Percentiles rank a stretch among this genome's conserved stretches.
Conservation (phyloP, 2,329 filamentous ascomycete species). For the Elsinoe arachidis region DNA sequence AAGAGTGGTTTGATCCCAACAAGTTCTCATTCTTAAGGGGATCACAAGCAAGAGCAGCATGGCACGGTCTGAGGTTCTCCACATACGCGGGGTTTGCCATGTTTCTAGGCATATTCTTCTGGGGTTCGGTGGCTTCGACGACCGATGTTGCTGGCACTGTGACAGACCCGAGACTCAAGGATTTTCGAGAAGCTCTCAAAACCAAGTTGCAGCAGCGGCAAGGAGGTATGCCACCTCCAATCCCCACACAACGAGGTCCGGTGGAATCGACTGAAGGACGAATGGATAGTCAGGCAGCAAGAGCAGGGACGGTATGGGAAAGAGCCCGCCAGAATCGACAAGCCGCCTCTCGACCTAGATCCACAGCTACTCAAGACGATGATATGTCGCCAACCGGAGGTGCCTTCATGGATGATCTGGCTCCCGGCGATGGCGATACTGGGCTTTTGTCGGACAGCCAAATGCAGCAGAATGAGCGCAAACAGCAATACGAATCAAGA, state of each 20-base stretch:
- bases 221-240: neutral
- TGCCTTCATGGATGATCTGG: constrained; percentile 25
- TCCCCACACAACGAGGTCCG: constrained; percentile 11
- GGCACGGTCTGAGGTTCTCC: constrained; percentile 25
- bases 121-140: constrained; percentile 27
- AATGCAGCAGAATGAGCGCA: constrained; percentile 18
- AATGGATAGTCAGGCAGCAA: constrained; percentile 15
- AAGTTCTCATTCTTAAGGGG: constrained; percentile 29
- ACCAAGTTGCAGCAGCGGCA: constrained; percentile 22
- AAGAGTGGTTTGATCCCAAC: constrained; percentile 32
- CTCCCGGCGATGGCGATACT: constrained; percentile 20
- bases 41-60: constrained; percentile 25
- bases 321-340: constrained; percentile 5
- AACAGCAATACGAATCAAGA: constrained; percentile 12
- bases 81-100: constrained; percentile 26
- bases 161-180: constrained; percentile 34
- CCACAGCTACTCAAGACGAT: constrained; percentile 19
- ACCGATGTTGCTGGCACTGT: constrained; percentile 27
- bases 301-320: constrained; percentile 13
- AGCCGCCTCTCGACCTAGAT: neutral
- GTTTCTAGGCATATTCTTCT: constrained; percentile 27
- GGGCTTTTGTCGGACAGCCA: constrained; percentile 27
- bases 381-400: constrained; percentile 35
- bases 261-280: constrained; percentile 13
- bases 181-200: constrained; percentile 31